Evolutionary conservation across 1,284 basidiomycete genomes (phyloP).

Genomic region (Exobasidium rhododendri): DNA sequence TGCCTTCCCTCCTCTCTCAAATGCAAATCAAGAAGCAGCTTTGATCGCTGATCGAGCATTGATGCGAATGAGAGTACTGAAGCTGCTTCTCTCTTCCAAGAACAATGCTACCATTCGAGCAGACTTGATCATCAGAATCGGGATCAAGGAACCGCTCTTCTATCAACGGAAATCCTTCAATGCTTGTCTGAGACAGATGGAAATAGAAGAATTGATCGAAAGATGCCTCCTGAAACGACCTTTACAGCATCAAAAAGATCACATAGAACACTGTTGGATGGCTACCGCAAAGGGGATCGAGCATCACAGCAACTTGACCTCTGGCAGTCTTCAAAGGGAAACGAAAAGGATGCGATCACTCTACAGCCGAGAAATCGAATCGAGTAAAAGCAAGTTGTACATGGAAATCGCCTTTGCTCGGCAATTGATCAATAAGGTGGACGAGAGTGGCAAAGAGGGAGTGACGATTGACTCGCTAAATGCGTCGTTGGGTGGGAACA

Average conservation of each 20-base stretch:
- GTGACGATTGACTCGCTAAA: neutral
- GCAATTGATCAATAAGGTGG: neutral
- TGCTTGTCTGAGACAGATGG: neutral
- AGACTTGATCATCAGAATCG: neutral
- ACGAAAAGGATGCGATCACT: neutral
- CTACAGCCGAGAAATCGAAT: neutral
- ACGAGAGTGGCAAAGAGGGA: neutral
- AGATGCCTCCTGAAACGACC: neutral
- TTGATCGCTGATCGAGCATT: neutral
- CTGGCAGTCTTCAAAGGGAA: neutral
- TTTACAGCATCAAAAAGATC: neutral
- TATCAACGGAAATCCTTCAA: neutral
- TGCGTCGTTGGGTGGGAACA: neutral
- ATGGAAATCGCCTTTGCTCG: constrained; percentile 3
- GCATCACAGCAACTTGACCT: neutral
- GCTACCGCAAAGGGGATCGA: constrained; percentile 4
- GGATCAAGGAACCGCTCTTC: neutral
- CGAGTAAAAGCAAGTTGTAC: neutral
- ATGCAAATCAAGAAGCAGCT: neutral
- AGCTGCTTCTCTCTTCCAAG: neutral
- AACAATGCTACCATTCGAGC: neutral
- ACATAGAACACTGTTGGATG: neutral
- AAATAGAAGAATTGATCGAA: neutral
- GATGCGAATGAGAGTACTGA: neutral
- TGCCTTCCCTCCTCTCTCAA: neutral